These are phyloP conservation scores for Lupinus albus DNA, from an alignment of 306 rosid genomes.

Conservation along the genomic window DNA sequence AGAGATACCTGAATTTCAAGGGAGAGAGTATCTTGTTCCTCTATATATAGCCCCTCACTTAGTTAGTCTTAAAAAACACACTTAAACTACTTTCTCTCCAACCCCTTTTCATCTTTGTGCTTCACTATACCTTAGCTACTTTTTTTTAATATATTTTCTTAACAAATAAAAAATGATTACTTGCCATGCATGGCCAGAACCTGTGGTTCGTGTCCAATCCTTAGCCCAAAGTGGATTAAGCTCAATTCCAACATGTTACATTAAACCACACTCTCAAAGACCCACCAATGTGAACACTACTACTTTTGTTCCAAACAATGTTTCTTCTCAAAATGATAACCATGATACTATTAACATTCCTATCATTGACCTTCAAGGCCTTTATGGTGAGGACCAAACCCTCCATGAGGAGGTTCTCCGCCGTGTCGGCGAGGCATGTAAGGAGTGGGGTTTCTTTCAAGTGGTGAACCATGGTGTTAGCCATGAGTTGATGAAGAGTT, in stretches of 20 bases:
- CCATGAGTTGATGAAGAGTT: slow-evolving; percentile 64
- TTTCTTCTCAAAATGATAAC: neutral
- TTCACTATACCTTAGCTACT: neutral
- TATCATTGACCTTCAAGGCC: slow-evolving; percentile 50
- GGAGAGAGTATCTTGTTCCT: too few relatives aligned
- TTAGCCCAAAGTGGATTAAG: slow-evolving; percentile 76
- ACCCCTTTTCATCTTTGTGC: slow-evolving; percentile 11
- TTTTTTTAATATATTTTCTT: neutral
- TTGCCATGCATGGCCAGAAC: slow-evolving; percentile 89
- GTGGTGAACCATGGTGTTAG: slow-evolving; percentile 80
- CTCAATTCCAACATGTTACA: slow-evolving; percentile 63
- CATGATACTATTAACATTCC: slow-evolving; percentile 52
- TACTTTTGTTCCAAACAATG: neutral
- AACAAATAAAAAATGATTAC: slow-evolving; percentile 39
- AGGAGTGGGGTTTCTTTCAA: slow-evolving; percentile 86
- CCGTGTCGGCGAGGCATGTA: slow-evolving; percentile 50
- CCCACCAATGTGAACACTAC: slow-evolving; percentile 27
- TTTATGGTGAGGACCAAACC: slow-evolving; percentile 23
- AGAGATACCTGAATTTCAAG: too few relatives aligned
- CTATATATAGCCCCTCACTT: too few relatives aligned
- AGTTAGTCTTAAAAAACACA: neutral
- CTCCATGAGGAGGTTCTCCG: slow-evolving; percentile 33
- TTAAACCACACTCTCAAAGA: slow-evolving; percentile 66
- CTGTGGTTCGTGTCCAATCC: slow-evolving; percentile 75
- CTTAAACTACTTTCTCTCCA: neutral